phyloP scores from a whole-genome alignment of 495 filamentous ascomycete species.

The Sordaria brevicollis region DNA sequence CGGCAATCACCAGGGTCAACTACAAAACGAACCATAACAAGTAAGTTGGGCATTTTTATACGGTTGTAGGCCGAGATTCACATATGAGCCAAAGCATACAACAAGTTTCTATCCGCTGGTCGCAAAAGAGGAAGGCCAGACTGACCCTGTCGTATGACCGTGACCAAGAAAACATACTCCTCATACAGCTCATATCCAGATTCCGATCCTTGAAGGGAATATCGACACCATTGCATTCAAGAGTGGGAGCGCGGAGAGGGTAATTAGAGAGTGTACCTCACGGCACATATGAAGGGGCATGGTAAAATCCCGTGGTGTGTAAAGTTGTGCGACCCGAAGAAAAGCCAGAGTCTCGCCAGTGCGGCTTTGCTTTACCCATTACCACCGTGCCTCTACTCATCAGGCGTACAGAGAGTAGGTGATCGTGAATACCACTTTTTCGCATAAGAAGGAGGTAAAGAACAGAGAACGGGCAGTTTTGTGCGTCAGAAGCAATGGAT shows the following conservation, averaged over 20 bases:
- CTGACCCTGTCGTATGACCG: background rate
- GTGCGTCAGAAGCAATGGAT: no score
- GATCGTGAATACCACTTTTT: no score
- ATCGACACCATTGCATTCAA: background rate
- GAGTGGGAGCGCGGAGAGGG: background rate
- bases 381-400: background rate
- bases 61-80: no score
- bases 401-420: background rate
- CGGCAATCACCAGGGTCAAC: no score
- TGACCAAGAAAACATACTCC: background rate
- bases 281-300: background rate
- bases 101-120: no score
- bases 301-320: background rate
- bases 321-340: background rate
- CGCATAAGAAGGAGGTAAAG: no score
- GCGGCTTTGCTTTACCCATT: no score
- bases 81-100: no score
- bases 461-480: no score
- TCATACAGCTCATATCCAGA: background rate
- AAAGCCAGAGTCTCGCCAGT: background rate
- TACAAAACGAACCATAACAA: no score
- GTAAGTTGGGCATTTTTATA: no score
- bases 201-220: no score
- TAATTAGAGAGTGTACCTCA: background rate
- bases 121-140: background rate